Evolutionary conservation across 1,284 basidiomycete genomes (phyloP), one percentile per base, ranked within the genome.

Genomic region (Rhodotorula sp.): DNA sequence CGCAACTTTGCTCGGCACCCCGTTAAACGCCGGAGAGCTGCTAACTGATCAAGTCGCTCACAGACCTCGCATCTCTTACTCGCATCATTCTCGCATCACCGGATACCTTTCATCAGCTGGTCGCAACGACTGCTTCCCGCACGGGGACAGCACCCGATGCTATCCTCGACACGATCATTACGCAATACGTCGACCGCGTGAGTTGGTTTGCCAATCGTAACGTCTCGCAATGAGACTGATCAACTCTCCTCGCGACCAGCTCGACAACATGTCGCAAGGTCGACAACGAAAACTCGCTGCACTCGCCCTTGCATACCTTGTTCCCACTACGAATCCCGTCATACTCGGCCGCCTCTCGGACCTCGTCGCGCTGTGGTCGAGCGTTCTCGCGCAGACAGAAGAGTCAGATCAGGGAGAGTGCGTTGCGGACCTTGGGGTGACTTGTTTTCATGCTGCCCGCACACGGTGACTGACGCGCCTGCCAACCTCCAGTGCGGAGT

Each of bases 201-300:
- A 54, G 76, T 62, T 42, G 10, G 1, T 12, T 4, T 45, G 10
- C 1, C 17, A 6, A 4, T 60, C 30, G 4, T 33, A 1, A n/a
- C 18, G 18, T 6, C 12, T 45, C 18, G 24, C 4, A 4, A 17
- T 33, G 29, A 22, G 24, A n/a, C 33, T 51, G n/a, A 22, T 12
- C 33, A 2, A 8, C 3, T 4, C 53, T 64, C 7, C 29, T 5
- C 62, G 20, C 20, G 7, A 8, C 14, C 71, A 78, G 77, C 66
- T 77, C 62, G 77, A 78, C 70, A 77, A 77, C 62, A 70, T 77
- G 61, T 71, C 76, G 0, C 70, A 73, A 26, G 64, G 70, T 3
- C 67, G 69, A 0, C 77, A 78, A 24, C 74, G 77, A 58, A 78
- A 78, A 61, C 60, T 78, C 26, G 67, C 70, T 26, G 77, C 77